Evolutionary conservation across 31 red algal species (phyloP).

Genomic region (Porphyra umbilicalis): DNA sequence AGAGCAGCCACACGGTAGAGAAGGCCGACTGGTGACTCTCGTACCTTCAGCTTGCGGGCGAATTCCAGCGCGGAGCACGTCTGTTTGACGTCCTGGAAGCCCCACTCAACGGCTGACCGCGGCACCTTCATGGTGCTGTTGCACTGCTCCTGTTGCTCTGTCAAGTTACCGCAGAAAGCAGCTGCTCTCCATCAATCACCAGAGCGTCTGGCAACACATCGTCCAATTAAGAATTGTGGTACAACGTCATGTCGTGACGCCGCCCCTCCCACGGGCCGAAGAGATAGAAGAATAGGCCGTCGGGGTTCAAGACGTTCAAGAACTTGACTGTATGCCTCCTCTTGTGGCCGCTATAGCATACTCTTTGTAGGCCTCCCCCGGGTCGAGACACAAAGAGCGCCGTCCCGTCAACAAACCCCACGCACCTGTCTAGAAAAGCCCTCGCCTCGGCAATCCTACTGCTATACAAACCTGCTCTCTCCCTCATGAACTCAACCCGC

Average conservation of each 20-base stretch:
- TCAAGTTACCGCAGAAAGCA: slow-evolving; percentile 2
- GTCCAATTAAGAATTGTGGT: no score
- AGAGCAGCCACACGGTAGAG: slow-evolving; percentile 9
- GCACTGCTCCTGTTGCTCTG: not conserved
- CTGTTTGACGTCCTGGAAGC: slow-evolving; percentile 15
- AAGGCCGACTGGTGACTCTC: not conserved
- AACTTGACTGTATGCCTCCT: slow-evolving; percentile 40
- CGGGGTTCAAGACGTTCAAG: slow-evolving; percentile 5
- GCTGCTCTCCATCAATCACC: slow-evolving; percentile 7
- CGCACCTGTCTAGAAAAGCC: slow-evolving; percentile 6
- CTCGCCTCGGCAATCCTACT: not conserved
- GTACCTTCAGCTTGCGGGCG: not conserved
- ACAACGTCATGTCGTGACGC: slow-evolving; percentile 17
- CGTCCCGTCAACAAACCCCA: slow-evolving; percentile 23
- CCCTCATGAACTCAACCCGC: slow-evolving; percentile 15
- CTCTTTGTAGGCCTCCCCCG: slow-evolving; percentile 9
- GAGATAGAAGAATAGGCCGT: slow-evolving; percentile 12
- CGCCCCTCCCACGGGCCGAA: slow-evolving; percentile 1
- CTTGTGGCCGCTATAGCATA: slow-evolving; percentile 20
- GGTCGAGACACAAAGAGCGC: slow-evolving; percentile 11
- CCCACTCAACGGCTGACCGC: slow-evolving; percentile 2
- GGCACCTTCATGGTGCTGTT: slow-evolving; percentile 13
- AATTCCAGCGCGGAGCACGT: slow-evolving; percentile 15
- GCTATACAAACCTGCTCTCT: not conserved
- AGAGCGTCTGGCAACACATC: not conserved